Percentiles rank a stretch among this genome's conserved stretches.
phyloP scores from a whole-genome alignment of 352 stramenopile genomes.

The Pythium graminicola region DNA sequence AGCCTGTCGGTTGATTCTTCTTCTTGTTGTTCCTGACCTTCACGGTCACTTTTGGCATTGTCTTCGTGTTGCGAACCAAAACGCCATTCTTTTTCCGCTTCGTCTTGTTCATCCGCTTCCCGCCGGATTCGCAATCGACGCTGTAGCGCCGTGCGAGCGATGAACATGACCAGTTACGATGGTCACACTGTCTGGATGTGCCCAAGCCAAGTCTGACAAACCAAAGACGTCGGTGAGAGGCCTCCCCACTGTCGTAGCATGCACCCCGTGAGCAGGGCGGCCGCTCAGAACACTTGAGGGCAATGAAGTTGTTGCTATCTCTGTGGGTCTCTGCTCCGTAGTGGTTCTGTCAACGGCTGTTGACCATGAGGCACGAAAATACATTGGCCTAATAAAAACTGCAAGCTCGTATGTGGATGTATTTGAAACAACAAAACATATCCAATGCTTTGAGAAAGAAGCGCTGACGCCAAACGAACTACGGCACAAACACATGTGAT shows the following conservation, averaged over 20 bases:
- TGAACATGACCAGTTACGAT: constrained; percentile 9
- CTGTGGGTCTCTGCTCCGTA: no score
- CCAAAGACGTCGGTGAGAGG: not conserved
- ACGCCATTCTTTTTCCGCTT: not conserved
- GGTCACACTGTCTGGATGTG: not conserved
- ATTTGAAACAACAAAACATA: no score
- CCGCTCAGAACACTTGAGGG: no score
- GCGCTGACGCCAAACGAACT: no score
- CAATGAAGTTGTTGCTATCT: no score
- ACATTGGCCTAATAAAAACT: no score
- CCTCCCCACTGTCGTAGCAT: no score
- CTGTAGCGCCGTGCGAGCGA: constrained; percentile 9
- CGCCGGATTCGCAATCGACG: constrained; percentile 7
- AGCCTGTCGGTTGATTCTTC: constrained; percentile 22
- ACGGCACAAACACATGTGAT: not conserved
- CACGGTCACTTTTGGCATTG: not conserved
- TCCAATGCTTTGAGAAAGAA: no score
- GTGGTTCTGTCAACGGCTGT: no score
- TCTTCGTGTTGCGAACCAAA: not conserved
- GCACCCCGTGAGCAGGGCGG: no score
- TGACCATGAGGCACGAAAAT: no score
- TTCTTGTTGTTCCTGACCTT: constrained; percentile 15
- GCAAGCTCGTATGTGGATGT: no score
- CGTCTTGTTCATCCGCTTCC: constrained; percentile 7
- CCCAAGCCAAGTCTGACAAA: not conserved